A percentile compares a stretch with the other conserved stretches of the same genome.
Evolutionary conservation across 1,284 basidiomycete species (phyloP).

Genomic region (Quambalaria eucalypti): DNA sequence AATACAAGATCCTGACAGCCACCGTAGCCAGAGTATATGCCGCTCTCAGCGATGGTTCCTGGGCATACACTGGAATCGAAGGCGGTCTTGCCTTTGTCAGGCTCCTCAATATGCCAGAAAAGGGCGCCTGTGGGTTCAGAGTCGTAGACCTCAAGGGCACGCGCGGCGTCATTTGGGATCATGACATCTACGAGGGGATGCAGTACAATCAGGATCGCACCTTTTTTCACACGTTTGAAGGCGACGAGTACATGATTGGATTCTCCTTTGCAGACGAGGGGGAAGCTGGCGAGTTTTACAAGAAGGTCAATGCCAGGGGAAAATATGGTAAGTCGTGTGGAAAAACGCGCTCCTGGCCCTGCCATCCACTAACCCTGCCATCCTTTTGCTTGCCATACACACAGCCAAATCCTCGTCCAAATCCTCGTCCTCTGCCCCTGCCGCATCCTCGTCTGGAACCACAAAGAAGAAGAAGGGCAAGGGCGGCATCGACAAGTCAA

Average conservation of each 20-base stretch:
- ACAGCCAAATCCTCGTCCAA: constrained; percentile 26
- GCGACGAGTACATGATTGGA: constrained; percentile 81
- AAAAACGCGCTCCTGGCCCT: neutral
- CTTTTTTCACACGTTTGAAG: constrained; percentile 87
- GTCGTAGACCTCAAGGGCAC: constrained; percentile 54
- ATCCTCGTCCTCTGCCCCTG: constrained; percentile 12
- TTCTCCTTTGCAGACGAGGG: constrained; percentile 80
- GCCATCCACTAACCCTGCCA: neutral
- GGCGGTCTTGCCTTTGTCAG: constrained; percentile 42
- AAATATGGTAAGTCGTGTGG: constrained; percentile 56
- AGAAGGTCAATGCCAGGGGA: constrained; percentile 66
- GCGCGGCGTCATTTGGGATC: constrained; percentile 83
- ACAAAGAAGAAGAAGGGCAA: constrained; percentile 40
- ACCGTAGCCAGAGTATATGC: constrained; percentile 43
- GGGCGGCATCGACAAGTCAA: constrained; percentile 68
- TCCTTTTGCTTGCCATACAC: neutral
- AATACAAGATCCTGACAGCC: constrained; percentile 42
- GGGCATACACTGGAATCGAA: constrained; percentile 40
- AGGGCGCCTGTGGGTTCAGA: constrained; percentile 33
- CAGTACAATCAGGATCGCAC: constrained; percentile 76
- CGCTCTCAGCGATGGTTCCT: constrained; percentile 23
- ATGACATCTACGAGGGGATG: constrained; percentile 78
- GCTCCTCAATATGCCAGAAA: constrained; percentile 11
- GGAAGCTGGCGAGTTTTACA: constrained; percentile 79
- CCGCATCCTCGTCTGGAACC: neutral